phyloP scores from a whole-genome alignment of 495 filamentous ascomycete genomes.

The Glonium stellatum region DNA sequence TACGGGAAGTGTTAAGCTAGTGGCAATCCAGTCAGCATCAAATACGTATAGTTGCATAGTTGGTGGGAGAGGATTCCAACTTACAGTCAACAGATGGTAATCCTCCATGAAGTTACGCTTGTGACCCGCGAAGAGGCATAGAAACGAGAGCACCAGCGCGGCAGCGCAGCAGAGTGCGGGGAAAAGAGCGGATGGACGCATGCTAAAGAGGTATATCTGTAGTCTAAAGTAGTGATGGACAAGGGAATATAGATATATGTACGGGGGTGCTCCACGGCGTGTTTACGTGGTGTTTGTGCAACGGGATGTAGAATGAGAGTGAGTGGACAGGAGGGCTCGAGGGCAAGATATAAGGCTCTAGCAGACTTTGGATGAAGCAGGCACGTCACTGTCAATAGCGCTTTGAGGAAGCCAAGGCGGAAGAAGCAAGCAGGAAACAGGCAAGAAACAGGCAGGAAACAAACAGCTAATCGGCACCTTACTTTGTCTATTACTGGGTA shows the following conservation, averaged over 20 bases:
- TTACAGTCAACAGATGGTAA: constrained; percentile 60
- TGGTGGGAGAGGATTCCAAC: no score
- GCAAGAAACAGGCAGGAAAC: background rate
- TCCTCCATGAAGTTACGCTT: constrained; percentile 53
- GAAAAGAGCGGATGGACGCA: constrained; percentile 38
- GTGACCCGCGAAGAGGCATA: constrained; percentile 66
- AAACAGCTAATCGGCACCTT: background rate
- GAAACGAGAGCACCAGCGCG: constrained; percentile 59
- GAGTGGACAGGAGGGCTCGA: background rate
- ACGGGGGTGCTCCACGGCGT: no score
- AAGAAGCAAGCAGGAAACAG: no score
- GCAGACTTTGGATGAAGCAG: no score
- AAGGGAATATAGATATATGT: background rate
- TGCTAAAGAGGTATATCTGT: constrained; percentile 2
- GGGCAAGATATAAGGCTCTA: no score
- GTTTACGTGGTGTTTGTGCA: no score
- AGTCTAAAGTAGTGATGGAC: background rate
- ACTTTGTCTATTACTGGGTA: no score
- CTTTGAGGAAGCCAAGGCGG: no score
- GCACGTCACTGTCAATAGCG: no score
- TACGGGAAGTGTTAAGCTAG: constrained; percentile 60
- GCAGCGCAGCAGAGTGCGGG: constrained; percentile 45
- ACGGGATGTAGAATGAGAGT: background rate
- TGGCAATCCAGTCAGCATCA: no score
- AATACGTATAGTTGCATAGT: no score